Base-by-base conservation (phyloP, 2,329 filamentous ascomycete species). In the Seiridium cupressi region DNA sequence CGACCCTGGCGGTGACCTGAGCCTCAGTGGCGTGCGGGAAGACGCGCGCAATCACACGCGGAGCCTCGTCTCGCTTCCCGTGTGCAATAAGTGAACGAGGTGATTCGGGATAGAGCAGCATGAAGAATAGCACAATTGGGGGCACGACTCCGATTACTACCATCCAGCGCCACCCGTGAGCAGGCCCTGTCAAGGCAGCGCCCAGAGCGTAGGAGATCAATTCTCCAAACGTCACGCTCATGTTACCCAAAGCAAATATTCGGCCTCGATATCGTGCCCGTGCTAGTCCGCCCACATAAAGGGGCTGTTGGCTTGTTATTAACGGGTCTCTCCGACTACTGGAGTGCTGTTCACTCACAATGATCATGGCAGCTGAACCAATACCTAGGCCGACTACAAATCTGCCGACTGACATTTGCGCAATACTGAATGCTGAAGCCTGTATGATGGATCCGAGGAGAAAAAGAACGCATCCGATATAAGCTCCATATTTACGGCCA, bases 81-180 rank as follows among this genome's bases (percentile, higher is more conserved):
- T 80, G 77, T n/a, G 68, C 76, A 35, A 82, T 69, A 4, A 82
- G 69, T 60, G 81, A 77, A 4, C 79, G 75, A 5, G 80, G 79
- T 1, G 77, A 80, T 59, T 84, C 80, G 0, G 80, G 80, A 62
- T 78, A 81, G 64, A 78, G 77, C 1, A 75, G 73, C 3, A 82
- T 71, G 18, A 65, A 68, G 3, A 65, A 72, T 1, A 83, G 75
- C 3, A 79, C 55, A n/a, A 83, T 70, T 2, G 80, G 73, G 2
- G 81, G 81, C 1, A 81, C 57, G 3, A 71, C 81, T 26, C 81
- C 81, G 1, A 77, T 70, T 0, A 75, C 80, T 3, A 82, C 79
- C 75, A 82, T 82, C 47, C 75, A 79, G 58, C 80, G 66, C 81
- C 80, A 83, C n/a, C 77, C 79, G n/a, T 76, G 68, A 7, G 69